Base-by-base conservation (phyloP, 78 protist species). In the Polysphondylium violaceum region DNA sequence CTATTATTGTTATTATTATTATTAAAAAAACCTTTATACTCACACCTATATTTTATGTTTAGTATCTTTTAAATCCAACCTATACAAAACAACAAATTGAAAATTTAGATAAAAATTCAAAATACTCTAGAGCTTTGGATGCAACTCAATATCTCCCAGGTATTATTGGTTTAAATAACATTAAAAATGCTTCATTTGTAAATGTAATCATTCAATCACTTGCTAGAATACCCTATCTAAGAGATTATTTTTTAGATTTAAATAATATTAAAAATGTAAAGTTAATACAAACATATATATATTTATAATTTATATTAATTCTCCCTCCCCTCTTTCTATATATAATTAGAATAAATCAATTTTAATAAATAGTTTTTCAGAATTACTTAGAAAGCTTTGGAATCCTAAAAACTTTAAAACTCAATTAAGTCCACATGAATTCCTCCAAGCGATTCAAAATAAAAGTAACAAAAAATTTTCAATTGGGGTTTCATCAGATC, bases 171-270 rank as follows among this genome's bases (percentile, higher is more conserved):
- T 63, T 98, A 29, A 98, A 98, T 90, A 98, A 98, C 87, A 87
- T 98, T 64, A 87, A 93, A 59, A 74, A 75, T 17, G 98, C 95
- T 8, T 97, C 97, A 36, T 96, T 73, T 76, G 9, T 98, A 33
- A 98, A 97, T 86, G 99, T 95, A 38, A 74, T 96, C n/a, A 35
- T 98, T 2, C 99, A 98, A 77, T 68, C 95, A 16, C 92, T 98
- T 21, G 41, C 76, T 3, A 95, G 77, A 78, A 87, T 97, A 16
- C 47, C 86, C 16, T 71, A 69, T 16, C 38, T 98, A 21, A 93
- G 99, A n/a, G 64, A 97, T 77, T 97, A 76, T 71, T 67, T 97
- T 50, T 63, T 98, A 21, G 53, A 88, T 41, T 58, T 38, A 36
- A 61, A 9, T 7, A 92, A 88, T 44, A 12, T 50, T 8, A 69